These are phyloP conservation scores for Kwoniella sp. DNA, from an alignment of 768 basidiomycete genomes.

Conservation along the genomic window DNA sequence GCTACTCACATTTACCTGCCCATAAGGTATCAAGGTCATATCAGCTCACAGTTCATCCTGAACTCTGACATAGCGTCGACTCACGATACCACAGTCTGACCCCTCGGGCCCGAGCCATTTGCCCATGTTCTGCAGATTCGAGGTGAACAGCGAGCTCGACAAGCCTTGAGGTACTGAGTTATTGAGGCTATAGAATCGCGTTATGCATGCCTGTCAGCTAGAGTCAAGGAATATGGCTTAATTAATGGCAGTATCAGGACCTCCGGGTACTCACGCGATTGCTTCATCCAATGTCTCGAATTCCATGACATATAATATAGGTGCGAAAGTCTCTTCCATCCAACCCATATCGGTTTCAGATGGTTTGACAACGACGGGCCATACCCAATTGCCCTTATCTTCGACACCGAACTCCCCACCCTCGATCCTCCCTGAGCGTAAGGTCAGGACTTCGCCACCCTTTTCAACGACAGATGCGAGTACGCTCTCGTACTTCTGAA, in stretches of 20 bases:
- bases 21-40: not conserved
- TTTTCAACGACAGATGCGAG: slow-evolving; percentile 65
- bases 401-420: slow-evolving; percentile 59
- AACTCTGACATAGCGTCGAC: too few species aligned
- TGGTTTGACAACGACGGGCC: slow-evolving; percentile 60
- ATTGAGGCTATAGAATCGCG: slow-evolving; percentile 31
- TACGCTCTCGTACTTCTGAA: slow-evolving; percentile 67
- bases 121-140: slow-evolving; percentile 76
- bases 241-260: too few species aligned
- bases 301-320: slow-evolving; percentile 79
- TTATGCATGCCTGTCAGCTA: not conserved
- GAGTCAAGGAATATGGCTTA: not conserved
- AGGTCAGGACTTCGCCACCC: slow-evolving; percentile 70
- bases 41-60: not conserved
- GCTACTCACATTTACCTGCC: not conserved
- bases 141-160: slow-evolving; percentile 71
- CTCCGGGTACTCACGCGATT: slow-evolving; percentile 59
- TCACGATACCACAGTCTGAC: slow-evolving; percentile 84
- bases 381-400: slow-evolving; percentile 76
- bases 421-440: slow-evolving; percentile 63
- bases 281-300: slow-evolving; percentile 66
- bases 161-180: slow-evolving; percentile 51
- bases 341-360: slow-evolving; percentile 45
- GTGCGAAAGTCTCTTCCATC: slow-evolving; percentile 66
- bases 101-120: slow-evolving; percentile 90